A percentile compares a stretch with the other conserved stretches of the same genome.
phyloP scores from a whole-genome alignment of 1,284 basidiomycete genomes.

The Marasmius tenuissimus region DNA sequence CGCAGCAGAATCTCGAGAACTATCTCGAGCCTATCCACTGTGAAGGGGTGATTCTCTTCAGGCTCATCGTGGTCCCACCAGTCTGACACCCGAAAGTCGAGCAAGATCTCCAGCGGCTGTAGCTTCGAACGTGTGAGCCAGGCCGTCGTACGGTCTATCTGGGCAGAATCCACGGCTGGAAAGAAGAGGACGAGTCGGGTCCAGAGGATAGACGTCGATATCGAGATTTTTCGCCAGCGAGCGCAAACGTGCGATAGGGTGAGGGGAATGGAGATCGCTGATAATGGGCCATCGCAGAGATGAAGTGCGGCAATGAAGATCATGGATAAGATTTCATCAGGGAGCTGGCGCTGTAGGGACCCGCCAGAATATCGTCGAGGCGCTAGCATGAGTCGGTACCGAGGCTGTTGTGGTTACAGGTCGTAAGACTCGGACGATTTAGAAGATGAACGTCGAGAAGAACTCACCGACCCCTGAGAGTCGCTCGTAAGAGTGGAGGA shows the following conservation, averaged over 20 bases:
- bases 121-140: conserved; percentile 42
- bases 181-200: conserved; percentile 39
- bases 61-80: conserved; percentile 30
- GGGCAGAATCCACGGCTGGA: conserved; percentile 31
- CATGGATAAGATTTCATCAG: conserved; percentile 40
- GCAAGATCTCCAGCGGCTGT: conserved; percentile 43
- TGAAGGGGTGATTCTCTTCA: conserved; percentile 33
- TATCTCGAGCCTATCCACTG: conserved; percentile 39
- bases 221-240: conserved; percentile 44
- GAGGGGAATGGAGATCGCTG: conserved; percentile 24
- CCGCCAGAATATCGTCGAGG: background rate
- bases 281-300: conserved; percentile 24
- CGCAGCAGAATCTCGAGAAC: conserved; percentile 43
- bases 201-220: conserved; percentile 45
- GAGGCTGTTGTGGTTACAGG: too few species aligned
- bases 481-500: too few species aligned
- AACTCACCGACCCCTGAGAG: too few species aligned
- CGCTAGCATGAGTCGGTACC: background rate
- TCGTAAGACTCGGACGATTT: too few species aligned
- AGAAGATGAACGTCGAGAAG: too few species aligned
- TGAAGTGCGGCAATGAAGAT: conserved; percentile 33
- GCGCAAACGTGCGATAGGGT: conserved; percentile 45
- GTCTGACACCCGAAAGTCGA: conserved; percentile 32
- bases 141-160: conserved; percentile 32
- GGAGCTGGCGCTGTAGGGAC: conserved; percentile 22